Base-by-base conservation (phyloP, 2,329 filamentous ascomycete genomes). In the Sclerotinia minor region DNA sequence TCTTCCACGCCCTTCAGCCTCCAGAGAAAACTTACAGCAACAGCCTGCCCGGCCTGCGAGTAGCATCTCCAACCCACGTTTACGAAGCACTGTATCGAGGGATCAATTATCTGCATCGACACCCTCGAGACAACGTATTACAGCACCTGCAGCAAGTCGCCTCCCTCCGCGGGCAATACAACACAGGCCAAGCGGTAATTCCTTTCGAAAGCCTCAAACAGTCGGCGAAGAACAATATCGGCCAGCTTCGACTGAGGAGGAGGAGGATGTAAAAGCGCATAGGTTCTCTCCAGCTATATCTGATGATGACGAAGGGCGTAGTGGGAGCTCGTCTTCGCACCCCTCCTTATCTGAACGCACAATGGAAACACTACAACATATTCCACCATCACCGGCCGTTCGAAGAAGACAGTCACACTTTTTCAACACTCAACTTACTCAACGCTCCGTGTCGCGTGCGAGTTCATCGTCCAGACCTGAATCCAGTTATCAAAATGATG, bases 311-410 rank as follows among this genome's bases (percentile, higher is more conserved):
- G 53, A 53, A 55, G n/a, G 26, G 9, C 29, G 26, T 45, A 68
- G 65, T 41, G 55, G 29, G 38, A 44, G 35, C 21, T 45, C 55
- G 64, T 50, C 32, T 47, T 65, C 73, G 57, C 70, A 75, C 21
- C 82, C 85, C 64, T 94, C 92, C 0, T 82, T 97, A 5, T 88
- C 90, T 0, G 94, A 97, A 73, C 84, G 94, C 68, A 96, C 94
- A 0, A 89, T 96, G 53, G 92, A 96, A 77, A 96, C 92, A 0
- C 81, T 97, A 7, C 85, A 92, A 3, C 86, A 88, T 58, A 81
- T 97, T 41, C 91, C 93, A 0, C 87, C 91, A 0, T 95, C 93
- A 0, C 93, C 94, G 5, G 86, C 86, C 0, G 78, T 90, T 57
- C 86, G 83, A 64, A 86, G 87, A 68, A 86, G 88, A 65, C 81